Evolutionary conservation across 2,329 filamentous ascomycete genomes (phyloP), one percentile per base, ranked within the genome.

Genomic region (Fusarium chlamydosporum): DNA sequence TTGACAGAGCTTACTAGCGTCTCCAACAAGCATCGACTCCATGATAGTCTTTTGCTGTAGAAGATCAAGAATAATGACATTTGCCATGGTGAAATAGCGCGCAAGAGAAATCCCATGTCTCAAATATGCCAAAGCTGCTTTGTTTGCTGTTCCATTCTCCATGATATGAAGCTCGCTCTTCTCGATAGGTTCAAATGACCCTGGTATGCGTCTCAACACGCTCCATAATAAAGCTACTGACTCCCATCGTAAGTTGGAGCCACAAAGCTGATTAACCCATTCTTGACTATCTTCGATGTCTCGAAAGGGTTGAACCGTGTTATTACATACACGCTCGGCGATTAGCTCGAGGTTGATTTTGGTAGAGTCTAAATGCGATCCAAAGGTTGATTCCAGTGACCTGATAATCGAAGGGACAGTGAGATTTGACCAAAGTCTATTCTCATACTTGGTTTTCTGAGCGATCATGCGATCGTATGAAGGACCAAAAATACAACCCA

Each of bases 191-290:
- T 63, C 42, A 4, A 63, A 57, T 0, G 60, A 63, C 0, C 38
- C 29, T 0, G 58, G 50, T 1, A 63, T 57, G 0, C 60, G 59
- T 1, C 60, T 48, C 2, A 63, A 7, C 4, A 63, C 60, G 16
- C 60, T 63, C 60, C 60, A 63, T 4, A 63, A n/a, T 1, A 63
- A 20, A 0, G 42, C 37, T 16, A 63, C 57, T 0, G 60, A 63
- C 15, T 63, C 60, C 60, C 60, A 63, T 40, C 60, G 50, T 0
- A 63, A 1, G 2, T 63, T 63, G 2, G 38, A 33, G 0, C 58
- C 60, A 18, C 60, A 63, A 9, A 63, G 37, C 11, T 63, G 60
- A 6, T 13, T 18, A 6, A 35, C 6, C 60, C 60, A 63, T 6
- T 63, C 37, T n/a, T 63, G 15, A 0, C 58, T 57, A 1, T 34